phyloP scores from a whole-genome alignment of 345 rosid species.

The Euphorbia lathyris region DNA sequence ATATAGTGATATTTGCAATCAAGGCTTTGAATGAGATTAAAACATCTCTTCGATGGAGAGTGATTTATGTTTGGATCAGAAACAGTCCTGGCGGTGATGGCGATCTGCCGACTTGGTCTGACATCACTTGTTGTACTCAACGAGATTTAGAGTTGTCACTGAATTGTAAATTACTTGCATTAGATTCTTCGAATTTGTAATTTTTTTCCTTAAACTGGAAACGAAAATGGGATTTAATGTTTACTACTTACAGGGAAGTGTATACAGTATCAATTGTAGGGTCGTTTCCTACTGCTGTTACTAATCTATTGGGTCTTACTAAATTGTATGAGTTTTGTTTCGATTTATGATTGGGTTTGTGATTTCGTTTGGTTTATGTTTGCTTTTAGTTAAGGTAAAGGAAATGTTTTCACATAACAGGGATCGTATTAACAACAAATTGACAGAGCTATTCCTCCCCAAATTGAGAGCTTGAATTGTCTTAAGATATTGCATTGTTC shows the following conservation, averaged over 20 bases:
- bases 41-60: slow-evolving; percentile 96
- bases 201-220: background rate
- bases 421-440: slow-evolving; percentile 85
- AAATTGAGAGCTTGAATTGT: too few species aligned
- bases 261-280: slow-evolving; percentile 97
- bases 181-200: background rate
- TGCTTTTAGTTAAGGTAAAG: background rate
- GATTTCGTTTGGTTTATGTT: background rate
- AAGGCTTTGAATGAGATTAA: slow-evolving; percentile 96
- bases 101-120: slow-evolving; percentile 89
- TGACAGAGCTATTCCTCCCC: too few species aligned
- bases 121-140: slow-evolving; percentile 84
- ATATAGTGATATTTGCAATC: too few species aligned
- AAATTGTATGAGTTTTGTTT: too few species aligned
- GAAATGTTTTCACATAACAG: slow-evolving; percentile 25
- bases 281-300: slow-evolving; percentile 82
- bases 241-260: slow-evolving; percentile 54
- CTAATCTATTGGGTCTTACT: too few species aligned
- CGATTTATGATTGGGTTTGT: background rate
- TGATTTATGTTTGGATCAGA: slow-evolving; percentile 92
- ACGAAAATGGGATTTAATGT: background rate
- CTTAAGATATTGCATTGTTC: too few species aligned
- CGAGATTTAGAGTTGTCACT: slow-evolving; percentile 96
- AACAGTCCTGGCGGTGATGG: slow-evolving; percentile 97
- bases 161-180: slow-evolving; percentile 30